phyloP scores from a whole-genome alignment of 805 yeast species.

The Kuraishia floccosa region DNA sequence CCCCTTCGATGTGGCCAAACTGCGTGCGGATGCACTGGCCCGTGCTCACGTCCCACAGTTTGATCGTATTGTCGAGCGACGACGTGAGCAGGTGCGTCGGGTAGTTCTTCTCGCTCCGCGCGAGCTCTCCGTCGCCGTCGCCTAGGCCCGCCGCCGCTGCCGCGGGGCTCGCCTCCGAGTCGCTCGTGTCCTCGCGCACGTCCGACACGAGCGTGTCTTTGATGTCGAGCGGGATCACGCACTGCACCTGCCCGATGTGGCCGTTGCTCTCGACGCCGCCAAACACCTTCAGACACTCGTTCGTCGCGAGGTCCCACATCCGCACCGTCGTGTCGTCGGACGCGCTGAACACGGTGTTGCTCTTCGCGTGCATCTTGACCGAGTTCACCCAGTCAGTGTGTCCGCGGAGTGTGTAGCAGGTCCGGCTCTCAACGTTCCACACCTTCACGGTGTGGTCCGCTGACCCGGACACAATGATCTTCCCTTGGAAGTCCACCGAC shows the following conservation, averaged over 20 bases:
- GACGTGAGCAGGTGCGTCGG: conserved; percentile 85
- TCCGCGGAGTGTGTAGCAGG: conserved; percentile 88
- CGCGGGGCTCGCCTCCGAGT: conserved; percentile 8
- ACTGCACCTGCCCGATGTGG: conserved; percentile 90
- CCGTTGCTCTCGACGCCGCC: conserved; percentile 68
- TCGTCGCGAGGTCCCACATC: conserved; percentile 87
- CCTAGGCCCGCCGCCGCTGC: conserved; percentile 6
- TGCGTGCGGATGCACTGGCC: conserved; percentile 89
- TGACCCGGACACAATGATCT: conserved; percentile 83
- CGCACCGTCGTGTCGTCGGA: conserved; percentile 88
- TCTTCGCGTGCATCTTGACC: conserved; percentile 74
- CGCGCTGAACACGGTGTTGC: conserved; percentile 74
- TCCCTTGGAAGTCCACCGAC: conserved; percentile 70
- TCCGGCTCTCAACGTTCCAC: conserved; percentile 92
- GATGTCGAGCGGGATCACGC: conserved; percentile 76
- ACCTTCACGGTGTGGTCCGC: conserved; percentile 89
- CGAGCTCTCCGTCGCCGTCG: conserved; percentile 11
- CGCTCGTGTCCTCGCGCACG: conserved; percentile 18
- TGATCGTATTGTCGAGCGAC: conserved; percentile 86
- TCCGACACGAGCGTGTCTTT: conserved; percentile 48
- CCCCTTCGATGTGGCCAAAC: conserved; percentile 97
- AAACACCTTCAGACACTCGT: conserved; percentile 69
- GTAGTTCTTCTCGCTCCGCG: conserved; percentile 23
- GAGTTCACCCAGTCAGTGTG: conserved; percentile 89
- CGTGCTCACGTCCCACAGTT: conserved; percentile 79